Percentiles rank a stretch among this genome's conserved stretches.
Evolutionary conservation across 2,329 filamentous ascomycete genomes (phyloP).

Genomic region (Metarhizium humberi): DNA sequence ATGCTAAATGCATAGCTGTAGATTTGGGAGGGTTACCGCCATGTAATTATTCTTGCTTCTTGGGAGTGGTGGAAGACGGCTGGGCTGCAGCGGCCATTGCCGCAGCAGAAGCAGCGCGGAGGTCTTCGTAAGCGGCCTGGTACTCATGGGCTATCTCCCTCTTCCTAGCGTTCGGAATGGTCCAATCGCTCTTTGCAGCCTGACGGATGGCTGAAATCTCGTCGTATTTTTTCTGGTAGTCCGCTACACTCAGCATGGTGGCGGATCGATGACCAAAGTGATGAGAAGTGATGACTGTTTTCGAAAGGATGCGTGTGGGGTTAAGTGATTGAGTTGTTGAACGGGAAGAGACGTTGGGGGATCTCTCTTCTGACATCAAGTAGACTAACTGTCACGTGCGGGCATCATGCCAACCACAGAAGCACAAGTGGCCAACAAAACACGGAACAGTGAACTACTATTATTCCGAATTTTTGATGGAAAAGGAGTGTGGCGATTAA

Average conservation of each 20-base stretch:
- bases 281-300: background rate
- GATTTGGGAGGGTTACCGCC: background rate
- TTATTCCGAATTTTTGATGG: no score
- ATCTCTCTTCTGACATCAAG: no score
- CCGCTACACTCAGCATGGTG: constrained; percentile 6
- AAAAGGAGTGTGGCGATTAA: no score
- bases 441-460: no score
- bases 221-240: constrained; percentile 7
- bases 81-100: background rate
- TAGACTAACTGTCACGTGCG: no score
- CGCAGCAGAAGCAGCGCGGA: background rate
- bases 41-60: background rate
- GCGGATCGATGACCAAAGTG: background rate
- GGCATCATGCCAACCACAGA: no score
- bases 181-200: constrained; percentile 4
- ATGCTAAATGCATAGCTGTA: background rate
- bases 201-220: constrained; percentile 6
- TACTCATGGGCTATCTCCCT: constrained; percentile 6
- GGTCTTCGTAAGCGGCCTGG: constrained; percentile 1
- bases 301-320: no score
- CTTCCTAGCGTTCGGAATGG: constrained; percentile 6
- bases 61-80: background rate
- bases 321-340: no score
- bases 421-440: no score
- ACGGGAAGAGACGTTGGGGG: no score